Percentiles rank a stretch among this genome's conserved stretches.
phyloP scores from a whole-genome alignment of 495 filamentous ascomycete species.

The Bacidia gigantensis region DNA sequence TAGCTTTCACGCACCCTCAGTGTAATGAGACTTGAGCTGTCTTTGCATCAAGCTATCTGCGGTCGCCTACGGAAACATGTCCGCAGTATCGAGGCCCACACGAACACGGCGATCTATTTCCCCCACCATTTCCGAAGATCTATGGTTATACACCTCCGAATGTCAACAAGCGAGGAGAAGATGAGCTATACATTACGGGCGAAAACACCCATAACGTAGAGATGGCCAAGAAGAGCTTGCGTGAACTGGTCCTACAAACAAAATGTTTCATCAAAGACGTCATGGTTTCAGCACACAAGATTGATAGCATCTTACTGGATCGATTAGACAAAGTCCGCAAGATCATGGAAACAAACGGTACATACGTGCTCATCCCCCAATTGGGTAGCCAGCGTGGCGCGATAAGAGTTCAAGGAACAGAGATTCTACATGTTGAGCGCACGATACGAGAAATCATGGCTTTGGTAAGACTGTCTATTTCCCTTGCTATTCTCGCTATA shows the following conservation, averaged over 20 bases:
- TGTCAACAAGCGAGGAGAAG: slow-evolving; percentile 63
- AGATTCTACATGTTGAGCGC: slow-evolving; percentile 84
- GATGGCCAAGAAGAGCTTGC: slow-evolving; percentile 75
- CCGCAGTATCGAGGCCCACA: slow-evolving; percentile 86
- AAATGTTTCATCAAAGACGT: slow-evolving; percentile 88
- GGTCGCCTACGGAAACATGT: slow-evolving; percentile 90
- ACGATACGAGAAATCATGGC: slow-evolving; percentile 91
- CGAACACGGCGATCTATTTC: slow-evolving; percentile 93
- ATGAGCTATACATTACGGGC: slow-evolving; percentile 89
- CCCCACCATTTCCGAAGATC: slow-evolving; percentile 77
- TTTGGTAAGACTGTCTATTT: slow-evolving; percentile 43
- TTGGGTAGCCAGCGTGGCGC: slow-evolving; percentile 65
- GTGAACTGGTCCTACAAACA: slow-evolving; percentile 62
- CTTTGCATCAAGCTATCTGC: slow-evolving; percentile 78
- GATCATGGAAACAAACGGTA: slow-evolving; percentile 93
- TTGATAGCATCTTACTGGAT: slow-evolving; percentile 82
- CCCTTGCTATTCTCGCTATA: slow-evolving; percentile 21
- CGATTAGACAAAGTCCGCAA: slow-evolving; percentile 92
- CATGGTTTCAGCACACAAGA: slow-evolving; percentile 69
- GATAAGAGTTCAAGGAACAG: slow-evolving; percentile 80
- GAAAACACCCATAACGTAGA: slow-evolving; percentile 66
- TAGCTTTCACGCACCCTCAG: slow-evolving; percentile 82
- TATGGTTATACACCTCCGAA: slow-evolving; percentile 77
- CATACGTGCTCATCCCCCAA: slow-evolving; percentile 78
- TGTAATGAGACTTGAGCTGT: slow-evolving; percentile 65